Conservation (phyloP, 2,329 filamentous ascomycete species). For the Fusarium vanettenii region DNA sequence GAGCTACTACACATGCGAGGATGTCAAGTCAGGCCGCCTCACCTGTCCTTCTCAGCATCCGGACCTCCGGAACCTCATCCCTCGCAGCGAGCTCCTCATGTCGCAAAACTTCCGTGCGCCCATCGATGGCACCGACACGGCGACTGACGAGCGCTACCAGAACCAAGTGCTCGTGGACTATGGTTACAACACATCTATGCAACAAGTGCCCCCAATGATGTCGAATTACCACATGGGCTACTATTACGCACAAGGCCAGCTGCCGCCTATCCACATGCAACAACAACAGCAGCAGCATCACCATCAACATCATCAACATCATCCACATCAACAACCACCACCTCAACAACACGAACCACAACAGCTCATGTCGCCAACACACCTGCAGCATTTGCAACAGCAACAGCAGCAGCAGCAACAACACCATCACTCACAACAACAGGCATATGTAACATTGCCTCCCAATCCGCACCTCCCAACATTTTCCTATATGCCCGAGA, state of each 20-base stretch:
- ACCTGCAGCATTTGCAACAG: conserved; percentile 8
- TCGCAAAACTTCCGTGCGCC: conserved; percentile 75
- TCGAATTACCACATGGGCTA: not conserved
- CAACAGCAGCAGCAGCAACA: not conserved
- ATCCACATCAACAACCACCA: conserved; percentile 52
- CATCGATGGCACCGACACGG: conserved; percentile 67
- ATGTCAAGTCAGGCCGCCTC: conserved; percentile 74
- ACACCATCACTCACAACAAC: not conserved
- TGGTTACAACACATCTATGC: conserved; percentile 8
- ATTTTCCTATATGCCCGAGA: not conserved
- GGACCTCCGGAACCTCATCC: conserved; percentile 55
- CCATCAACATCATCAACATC: not conserved
- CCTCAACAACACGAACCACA: not conserved
- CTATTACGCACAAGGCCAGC: not conserved
- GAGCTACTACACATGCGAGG: conserved; percentile 86
- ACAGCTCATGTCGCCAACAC: not conserved
- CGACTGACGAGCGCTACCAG: conserved; percentile 10
- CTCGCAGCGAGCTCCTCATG: conserved; percentile 68
- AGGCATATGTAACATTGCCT: not conserved
- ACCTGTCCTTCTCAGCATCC: conserved; percentile 66
- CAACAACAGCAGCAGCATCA: not conserved
- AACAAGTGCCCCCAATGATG: conserved; percentile 11
- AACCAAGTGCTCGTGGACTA: not conserved
- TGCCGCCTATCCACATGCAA: not conserved
- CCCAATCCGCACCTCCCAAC: not conserved